Evolutionary conservation across 108 stramenopile genomes (phyloP).

Genomic region (Mayamaea pseudoterrestris): DNA sequence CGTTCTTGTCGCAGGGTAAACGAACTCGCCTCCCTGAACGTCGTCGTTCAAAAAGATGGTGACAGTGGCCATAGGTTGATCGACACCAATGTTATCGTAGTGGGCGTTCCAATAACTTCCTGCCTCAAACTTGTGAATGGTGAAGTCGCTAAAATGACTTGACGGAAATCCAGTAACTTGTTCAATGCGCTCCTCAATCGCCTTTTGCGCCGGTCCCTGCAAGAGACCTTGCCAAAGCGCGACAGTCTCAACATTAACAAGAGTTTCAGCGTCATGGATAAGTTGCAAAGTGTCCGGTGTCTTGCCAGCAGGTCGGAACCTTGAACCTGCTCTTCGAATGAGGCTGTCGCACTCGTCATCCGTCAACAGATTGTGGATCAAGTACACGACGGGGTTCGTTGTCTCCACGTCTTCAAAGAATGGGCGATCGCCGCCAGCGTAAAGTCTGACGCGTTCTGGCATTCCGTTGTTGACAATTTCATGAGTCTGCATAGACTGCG

Average conservation of each 20-base stretch:
- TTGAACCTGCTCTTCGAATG: conserved; percentile 28
- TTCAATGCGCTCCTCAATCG: conserved; percentile 75
- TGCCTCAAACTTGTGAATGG: conserved; percentile 45
- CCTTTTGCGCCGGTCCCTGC: conserved; percentile 42
- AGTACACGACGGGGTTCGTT: conserved; percentile 47
- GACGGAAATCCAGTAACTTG: conserved; percentile 80
- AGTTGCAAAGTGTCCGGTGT: conserved; percentile 42
- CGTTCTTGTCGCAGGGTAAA: conserved; percentile 37
- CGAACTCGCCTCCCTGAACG: conserved; percentile 33
- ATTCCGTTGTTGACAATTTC: conserved; percentile 27
- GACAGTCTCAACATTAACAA: conserved; percentile 37
- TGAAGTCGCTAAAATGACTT: conserved; percentile 67
- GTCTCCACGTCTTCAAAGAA: conserved; percentile 82
- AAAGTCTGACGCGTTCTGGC: conserved; percentile 49
- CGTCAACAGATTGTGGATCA: conserved; percentile 82
- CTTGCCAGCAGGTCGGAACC: conserved; percentile 20
- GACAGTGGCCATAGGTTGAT: conserved; percentile 49
- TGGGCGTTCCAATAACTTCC: conserved; percentile 51
- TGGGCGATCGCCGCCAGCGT: conserved; percentile 83
- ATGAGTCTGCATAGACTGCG: conserved; percentile 26
- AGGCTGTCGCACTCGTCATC: conserved; percentile 53
- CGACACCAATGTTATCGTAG: conserved; percentile 28
- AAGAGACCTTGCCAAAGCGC: conserved; percentile 71
- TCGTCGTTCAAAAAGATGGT: conserved; percentile 68
- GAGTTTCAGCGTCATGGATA: conserved; percentile 20